These are phyloP conservation scores for Galerina sulciceps DNA, from an alignment of 768 basidiomycete genomes.

Conservation along the genomic window DNA sequence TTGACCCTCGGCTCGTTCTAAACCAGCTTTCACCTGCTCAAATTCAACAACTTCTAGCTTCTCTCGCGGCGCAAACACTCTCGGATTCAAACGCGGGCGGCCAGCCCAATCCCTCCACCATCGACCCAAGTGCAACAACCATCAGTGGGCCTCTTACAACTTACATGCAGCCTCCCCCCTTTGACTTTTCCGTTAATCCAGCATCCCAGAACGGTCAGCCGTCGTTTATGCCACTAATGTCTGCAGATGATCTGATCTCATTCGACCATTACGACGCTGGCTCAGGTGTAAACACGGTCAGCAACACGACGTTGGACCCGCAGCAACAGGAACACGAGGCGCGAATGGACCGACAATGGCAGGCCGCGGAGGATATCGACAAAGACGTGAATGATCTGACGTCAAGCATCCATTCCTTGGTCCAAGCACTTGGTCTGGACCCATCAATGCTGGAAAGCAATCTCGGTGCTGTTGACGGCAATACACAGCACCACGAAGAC, in stretches of 20 bases:
- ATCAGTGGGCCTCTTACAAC: constrained; percentile 31
- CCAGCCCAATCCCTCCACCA: constrained; percentile 17
- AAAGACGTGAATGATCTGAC: constrained; percentile 75
- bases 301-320: constrained; percentile 22
- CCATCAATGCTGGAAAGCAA: constrained; percentile 34
- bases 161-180: constrained; percentile 35
- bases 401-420: constrained; percentile 69
- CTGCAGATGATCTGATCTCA: constrained; percentile 32
- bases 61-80: constrained; percentile 40
- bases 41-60: constrained; percentile 59
- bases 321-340: constrained; percentile 30
- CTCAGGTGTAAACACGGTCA: constrained; percentile 36
- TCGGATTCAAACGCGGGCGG: constrained; percentile 29
- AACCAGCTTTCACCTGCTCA: constrained; percentile 59
- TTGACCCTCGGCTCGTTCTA: constrained; percentile 51
- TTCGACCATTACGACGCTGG: constrained; percentile 29
- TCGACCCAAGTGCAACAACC: constrained; percentile 22
- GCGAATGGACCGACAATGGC: constrained; percentile 58
- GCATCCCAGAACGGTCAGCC: constrained; percentile 3
- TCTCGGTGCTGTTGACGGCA: neutral
- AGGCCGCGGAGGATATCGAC: constrained; percentile 65
- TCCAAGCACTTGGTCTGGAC: constrained; percentile 73
- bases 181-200: constrained; percentile 35
- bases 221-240: constrained; percentile 13
- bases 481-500: too few relatives aligned